Evolutionary conservation across 768 basidiomycete genomes (phyloP).

Genomic region (Suillus luteus): DNA sequence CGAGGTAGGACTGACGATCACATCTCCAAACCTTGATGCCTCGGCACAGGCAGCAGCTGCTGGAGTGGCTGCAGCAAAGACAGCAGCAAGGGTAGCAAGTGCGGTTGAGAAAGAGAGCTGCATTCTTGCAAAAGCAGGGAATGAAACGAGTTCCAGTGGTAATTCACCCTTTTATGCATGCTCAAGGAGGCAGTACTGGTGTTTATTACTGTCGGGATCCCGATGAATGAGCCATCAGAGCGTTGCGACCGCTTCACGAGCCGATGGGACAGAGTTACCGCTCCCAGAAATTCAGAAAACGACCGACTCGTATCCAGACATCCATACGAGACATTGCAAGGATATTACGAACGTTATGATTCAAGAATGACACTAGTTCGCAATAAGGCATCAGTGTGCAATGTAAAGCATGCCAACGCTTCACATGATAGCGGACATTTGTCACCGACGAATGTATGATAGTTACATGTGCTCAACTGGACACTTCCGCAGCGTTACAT

Average conservation of each 20-base stretch:
- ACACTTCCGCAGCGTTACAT: neutral
- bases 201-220: no score
- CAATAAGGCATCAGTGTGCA: neutral
- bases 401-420: neutral
- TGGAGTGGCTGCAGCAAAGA: conserved; percentile 23
- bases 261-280: neutral
- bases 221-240: neutral
- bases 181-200: conserved; percentile 3
- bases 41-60: conserved; percentile 25
- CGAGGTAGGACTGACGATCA: conserved; percentile 23
- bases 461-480: neutral
- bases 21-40: conserved; percentile 23
- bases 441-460: neutral
- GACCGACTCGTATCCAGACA: neutral
- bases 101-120: conserved; percentile 16
- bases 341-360: neutral
- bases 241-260: neutral
- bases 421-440: neutral
- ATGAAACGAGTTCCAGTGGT: neutral
- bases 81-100: conserved; percentile 15
- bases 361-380: neutral
- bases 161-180: conserved; percentile 1
- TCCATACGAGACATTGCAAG: neutral
- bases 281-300: neutral
- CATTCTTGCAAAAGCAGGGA: conserved; percentile 17